Evolutionary conservation across 345 rosid genomes (phyloP), one percentile per base, ranked within the genome.

Genomic region (Citrus hindsii): DNA sequence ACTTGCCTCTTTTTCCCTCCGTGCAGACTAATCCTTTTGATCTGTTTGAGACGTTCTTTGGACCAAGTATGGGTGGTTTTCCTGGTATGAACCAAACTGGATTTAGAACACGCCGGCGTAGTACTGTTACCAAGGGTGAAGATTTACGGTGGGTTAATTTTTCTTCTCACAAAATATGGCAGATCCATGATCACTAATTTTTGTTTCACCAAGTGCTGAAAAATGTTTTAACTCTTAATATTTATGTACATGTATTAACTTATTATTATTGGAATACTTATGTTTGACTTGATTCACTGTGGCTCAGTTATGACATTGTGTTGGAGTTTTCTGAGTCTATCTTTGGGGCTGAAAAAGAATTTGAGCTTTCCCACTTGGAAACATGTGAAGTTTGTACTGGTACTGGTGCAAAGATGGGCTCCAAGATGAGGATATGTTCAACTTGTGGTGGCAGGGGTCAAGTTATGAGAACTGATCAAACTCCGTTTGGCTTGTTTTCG

Each of bases 401-500:
- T 78, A 91, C 91, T 42, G 98, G 99, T 76, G 97, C 99, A 75
- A 96, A 96, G 87, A 77, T 83, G 32, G 98, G 98, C 32, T 91
- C 99, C 85, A 96, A 89, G 85, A 88, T 77, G 94, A 88, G 98
- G 88, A 88, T 96, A 81, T 96, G 99, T 91, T 87, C 97, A 77
- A 93, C 97, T 69, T 96, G 99, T 89, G 99, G 99, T 85, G 99
- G 99, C 74, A 89, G 99, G 83, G 99, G 99, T 85, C 99, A 96
- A 86, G 97, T 96, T 83, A 96, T 96, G 99, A 90, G 94, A 85
- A 93, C 98, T 65, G 98, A 96, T 83, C 93, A 89, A 84, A 96
- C 99, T 73, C 98, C 98, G 55, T 95, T 93, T 86, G 99, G 99
- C 79, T 61, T 93, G 91, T 96, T 92, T 86, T 96, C 98, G 55